Conservation (phyloP, 495 filamentous ascomycete species). For the Podospora pseudoanserina region DNA sequence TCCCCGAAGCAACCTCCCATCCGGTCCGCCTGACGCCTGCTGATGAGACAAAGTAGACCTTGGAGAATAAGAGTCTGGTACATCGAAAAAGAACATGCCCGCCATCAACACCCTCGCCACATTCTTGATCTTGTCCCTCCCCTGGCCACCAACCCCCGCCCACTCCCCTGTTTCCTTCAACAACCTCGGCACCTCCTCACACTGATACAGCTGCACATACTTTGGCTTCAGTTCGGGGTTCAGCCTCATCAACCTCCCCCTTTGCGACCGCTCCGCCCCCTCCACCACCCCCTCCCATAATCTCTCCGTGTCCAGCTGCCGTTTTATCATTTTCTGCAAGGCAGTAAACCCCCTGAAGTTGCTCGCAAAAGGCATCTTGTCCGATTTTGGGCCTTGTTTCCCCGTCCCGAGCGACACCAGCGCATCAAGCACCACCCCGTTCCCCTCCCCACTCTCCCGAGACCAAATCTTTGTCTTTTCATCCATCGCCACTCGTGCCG, state of each 20-base stretch:
- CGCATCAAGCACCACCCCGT: background rate
- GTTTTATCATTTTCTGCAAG: background rate
- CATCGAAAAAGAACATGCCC: background rate
- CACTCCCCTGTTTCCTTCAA: background rate
- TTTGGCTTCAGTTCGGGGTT: background rate
- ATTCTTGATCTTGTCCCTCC: background rate
- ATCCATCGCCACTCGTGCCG: slow-evolving; percentile 8
- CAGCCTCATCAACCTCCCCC: slow-evolving; percentile 1
- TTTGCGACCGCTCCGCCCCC: background rate
- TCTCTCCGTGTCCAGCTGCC: background rate
- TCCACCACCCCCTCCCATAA: background rate
- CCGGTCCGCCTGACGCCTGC: background rate
- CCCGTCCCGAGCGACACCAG: background rate
- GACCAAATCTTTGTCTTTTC: slow-evolving; percentile 10
- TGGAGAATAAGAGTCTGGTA: background rate
- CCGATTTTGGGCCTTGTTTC: background rate
- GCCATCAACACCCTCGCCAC: slow-evolving; percentile 2
- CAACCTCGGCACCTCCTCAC: background rate
- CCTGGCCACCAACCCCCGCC: background rate
- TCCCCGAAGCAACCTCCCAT: background rate
- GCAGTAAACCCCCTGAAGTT: background rate
- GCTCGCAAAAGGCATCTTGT: background rate
- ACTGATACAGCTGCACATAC: slow-evolving; percentile 4
- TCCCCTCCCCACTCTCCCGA: background rate
- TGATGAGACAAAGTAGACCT: too few relatives aligned